These are phyloP conservation scores for Colletotrichum scovillei DNA, from an alignment of 2,329 filamentous ascomycete genomes.

Conservation along the genomic window DNA sequence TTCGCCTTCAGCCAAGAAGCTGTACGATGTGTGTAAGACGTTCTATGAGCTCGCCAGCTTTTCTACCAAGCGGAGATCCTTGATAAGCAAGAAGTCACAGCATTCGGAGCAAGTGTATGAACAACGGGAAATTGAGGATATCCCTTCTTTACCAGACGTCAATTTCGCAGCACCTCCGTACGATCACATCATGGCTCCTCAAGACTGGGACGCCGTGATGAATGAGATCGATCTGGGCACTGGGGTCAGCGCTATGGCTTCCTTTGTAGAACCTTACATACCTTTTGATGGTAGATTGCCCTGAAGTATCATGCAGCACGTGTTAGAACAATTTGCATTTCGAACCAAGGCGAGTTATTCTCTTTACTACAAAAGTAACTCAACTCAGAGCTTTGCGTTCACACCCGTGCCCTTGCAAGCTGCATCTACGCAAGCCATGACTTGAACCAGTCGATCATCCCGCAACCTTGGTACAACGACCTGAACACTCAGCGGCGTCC, in stretches of 20 bases:
- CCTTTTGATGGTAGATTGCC: not conserved
- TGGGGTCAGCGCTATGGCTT: not conserved
- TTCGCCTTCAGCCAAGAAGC: no score
- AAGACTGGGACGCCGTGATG: not conserved
- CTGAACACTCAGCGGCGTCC: slow-evolving; percentile 22
- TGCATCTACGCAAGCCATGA: slow-evolving; percentile 13
- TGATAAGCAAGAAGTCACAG: no score
- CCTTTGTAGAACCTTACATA: not conserved
- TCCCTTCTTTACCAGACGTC: no score
- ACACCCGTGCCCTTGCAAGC: not conserved
- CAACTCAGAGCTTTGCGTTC: not conserved
- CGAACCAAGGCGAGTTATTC: not conserved
- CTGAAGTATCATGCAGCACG: not conserved
- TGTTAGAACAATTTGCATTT: not conserved
- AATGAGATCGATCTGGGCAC: not conserved
- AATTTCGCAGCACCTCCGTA: not conserved
- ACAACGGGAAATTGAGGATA: no score
- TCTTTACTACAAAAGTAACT: not conserved
- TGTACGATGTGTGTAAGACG: no score
- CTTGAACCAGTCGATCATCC: slow-evolving; percentile 17
- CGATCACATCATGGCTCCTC: not conserved
- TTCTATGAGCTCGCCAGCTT: no score
- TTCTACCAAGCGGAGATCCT: no score
- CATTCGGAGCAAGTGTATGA: no score
- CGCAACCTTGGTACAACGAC: slow-evolving; percentile 25